Evolutionary conservation across 2,329 filamentous ascomycete species (phyloP), one percentile per base, ranked within the genome.

Genomic region (Fusarium sulawesiense): DNA sequence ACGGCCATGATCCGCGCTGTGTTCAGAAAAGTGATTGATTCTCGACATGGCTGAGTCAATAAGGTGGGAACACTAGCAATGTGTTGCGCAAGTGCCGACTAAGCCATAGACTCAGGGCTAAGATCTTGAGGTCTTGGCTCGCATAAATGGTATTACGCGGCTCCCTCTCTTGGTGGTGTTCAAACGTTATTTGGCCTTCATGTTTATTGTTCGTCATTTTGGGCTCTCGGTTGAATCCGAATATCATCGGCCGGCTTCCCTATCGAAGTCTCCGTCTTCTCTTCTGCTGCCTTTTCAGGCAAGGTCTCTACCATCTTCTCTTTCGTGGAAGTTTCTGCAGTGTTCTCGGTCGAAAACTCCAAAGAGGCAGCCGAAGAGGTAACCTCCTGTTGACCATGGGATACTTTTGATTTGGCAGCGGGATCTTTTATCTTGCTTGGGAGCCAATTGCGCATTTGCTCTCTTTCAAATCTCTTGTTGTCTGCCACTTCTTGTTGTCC

Each of bases 41-140:
- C 47, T 34, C 55, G 30, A 61, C 56, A 71, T 61, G 56, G 64
- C 64, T 68, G 60, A 71, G 49, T 66, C 49, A 50, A 66, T 55
- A 51, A 56, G 48, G 67, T 71, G 58, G 67, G 48, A 71, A 57
- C 61, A 25, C 53, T 56, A 67, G 40, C 47, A 34, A 23, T 40
- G 68, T 53, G 63, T 71, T 70, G 68, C 68, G 68, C 68, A 71
- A 69, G 53, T 61, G 54, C 42, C 60, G 41, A 45, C 64, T 71
- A 68, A 71, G 68, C 68, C 67, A 56, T 51, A 41, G 53, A 21
- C 21, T 47, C 13, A 14, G 47, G 44, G 48, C 37, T 58, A 54
- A 64, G 47, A 34, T 68, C 30, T 27, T 45, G 42, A 48, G 20
- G 37, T 54, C 56, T 57, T 64, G 57, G 37, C 50, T 40, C 49